phyloP scores from a whole-genome alignment of 148 eudicot genomes.

The Rhododendron griersonianum region DNA sequence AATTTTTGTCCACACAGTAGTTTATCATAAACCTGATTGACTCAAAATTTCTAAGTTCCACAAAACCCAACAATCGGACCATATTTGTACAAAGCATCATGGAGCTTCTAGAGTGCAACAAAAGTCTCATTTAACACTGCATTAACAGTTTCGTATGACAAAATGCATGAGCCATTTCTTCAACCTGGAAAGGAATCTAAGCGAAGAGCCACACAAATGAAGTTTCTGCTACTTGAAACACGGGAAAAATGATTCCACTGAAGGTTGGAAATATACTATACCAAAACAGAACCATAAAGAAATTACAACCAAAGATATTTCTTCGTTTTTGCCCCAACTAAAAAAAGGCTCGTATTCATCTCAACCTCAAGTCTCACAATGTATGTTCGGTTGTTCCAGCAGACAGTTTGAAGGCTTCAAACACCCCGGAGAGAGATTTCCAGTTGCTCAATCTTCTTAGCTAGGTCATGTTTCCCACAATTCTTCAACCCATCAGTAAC shows the following conservation, averaged over 20 bases:
- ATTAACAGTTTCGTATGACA: not conserved
- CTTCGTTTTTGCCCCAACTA: not conserved
- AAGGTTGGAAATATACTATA: not conserved
- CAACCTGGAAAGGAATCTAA: not conserved
- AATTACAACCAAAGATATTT: not conserved
- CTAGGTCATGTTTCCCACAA: constrained; percentile 89
- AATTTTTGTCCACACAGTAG: not conserved
- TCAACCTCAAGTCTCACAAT: not conserved
- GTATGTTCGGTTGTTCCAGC: not conserved
- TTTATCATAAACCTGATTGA: not conserved
- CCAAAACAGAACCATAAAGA: not conserved
- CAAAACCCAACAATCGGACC: not conserved
- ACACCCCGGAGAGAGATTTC: constrained; percentile 69
- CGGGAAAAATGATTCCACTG: not conserved
- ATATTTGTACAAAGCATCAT: not conserved
- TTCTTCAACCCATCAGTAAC: constrained; percentile 95
- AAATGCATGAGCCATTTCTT: not conserved
- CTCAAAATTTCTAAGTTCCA: not conserved
- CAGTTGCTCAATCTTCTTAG: constrained; percentile 75
- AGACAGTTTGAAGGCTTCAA: not conserved
- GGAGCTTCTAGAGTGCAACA: not conserved
- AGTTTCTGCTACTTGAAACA: not conserved
- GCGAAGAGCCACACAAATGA: not conserved
- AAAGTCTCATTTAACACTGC: not conserved
- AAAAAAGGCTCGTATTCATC: not conserved